Conservation (phyloP, 2,329 filamentous ascomycete species). For the Tolypocladium amazonense region DNA sequence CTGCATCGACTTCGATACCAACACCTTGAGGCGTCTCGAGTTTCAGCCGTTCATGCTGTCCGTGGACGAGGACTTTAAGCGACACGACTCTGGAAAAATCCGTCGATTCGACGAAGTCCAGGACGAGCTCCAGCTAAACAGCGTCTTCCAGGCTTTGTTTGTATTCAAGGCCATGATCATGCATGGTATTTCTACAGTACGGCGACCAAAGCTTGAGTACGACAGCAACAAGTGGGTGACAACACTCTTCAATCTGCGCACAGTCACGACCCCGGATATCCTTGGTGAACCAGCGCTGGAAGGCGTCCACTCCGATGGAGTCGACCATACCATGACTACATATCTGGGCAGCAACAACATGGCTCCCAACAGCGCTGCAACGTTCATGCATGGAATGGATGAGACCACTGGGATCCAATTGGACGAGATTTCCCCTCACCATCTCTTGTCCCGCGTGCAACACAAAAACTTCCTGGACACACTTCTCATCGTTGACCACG, state of each 20-base stretch:
- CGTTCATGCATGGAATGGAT: constrained; percentile 16
- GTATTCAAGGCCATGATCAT: constrained; percentile 18
- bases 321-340: constrained; percentile 21
- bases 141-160: constrained; percentile 17
- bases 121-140: constrained; percentile 18
- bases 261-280: constrained; percentile 14
- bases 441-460: constrained; percentile 12
- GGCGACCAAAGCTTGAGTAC: constrained; percentile 16
- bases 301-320: constrained; percentile 20
- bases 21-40: constrained; percentile 15
- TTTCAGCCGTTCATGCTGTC: constrained; percentile 17
- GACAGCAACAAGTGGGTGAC: constrained; percentile 13
- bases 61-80: constrained; percentile 17
- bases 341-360: constrained; percentile 17
- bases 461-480: constrained; percentile 16
- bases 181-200: constrained; percentile 11
- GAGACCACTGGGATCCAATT: constrained; percentile 13
- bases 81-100: constrained; percentile 16
- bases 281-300: constrained; percentile 20
- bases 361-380: constrained; percentile 15
- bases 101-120: constrained; percentile 17
- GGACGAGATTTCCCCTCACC: constrained; percentile 9
- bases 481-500: constrained; percentile 15
- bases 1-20: constrained; percentile 14
- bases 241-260: constrained; percentile 18